Percentiles rank a stretch among this genome's conserved stretches.
Conservation (phyloP, 495 filamentous ascomycete genomes). For the Penicillium crystallinum region DNA sequence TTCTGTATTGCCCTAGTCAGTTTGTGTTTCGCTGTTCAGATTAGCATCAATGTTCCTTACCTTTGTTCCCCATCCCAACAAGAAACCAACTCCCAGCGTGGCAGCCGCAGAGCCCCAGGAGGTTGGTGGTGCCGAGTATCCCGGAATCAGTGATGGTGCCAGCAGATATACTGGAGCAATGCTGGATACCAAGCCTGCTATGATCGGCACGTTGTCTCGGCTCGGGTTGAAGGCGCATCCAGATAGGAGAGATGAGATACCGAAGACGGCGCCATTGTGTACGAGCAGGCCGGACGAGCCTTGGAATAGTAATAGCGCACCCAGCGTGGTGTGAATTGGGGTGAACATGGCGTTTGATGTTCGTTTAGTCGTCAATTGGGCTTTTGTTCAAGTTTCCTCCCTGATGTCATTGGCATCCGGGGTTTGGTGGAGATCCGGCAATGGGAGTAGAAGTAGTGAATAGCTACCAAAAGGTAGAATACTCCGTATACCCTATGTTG, state of each 20-base stretch:
- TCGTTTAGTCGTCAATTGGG: slow-evolving; percentile 1
- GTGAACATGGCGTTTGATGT: slow-evolving; percentile 48
- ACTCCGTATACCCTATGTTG: too few species aligned
- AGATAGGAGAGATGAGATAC: slow-evolving; percentile 49
- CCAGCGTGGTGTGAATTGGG: slow-evolving; percentile 50
- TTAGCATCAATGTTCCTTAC: slow-evolving; percentile 20
- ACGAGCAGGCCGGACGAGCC: slow-evolving; percentile 49
- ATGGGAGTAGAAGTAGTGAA: background rate
- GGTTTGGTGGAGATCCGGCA: background rate
- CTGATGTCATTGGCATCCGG: slow-evolving; percentile 5
- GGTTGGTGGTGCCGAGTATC: slow-evolving; percentile 29
- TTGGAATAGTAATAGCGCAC: slow-evolving; percentile 51
- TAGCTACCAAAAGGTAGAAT: too few species aligned
- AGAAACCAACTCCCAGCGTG: slow-evolving; percentile 38
- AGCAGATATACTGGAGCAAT: slow-evolving; percentile 36
- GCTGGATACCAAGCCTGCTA: slow-evolving; percentile 45
- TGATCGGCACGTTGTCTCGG: slow-evolving; percentile 42
- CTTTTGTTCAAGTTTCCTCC: slow-evolving; percentile 12
- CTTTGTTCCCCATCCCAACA: slow-evolving; percentile 55
- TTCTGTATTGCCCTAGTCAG: slow-evolving; percentile 26
- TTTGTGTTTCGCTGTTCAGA: background rate
- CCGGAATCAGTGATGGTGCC: slow-evolving; percentile 42
- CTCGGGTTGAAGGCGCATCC: slow-evolving; percentile 33
- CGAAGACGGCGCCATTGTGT: slow-evolving; percentile 50
- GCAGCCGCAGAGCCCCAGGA: slow-evolving; percentile 31